phyloP scores from a whole-genome alignment of 495 filamentous ascomycete species.

The Penicillium daleae region DNA sequence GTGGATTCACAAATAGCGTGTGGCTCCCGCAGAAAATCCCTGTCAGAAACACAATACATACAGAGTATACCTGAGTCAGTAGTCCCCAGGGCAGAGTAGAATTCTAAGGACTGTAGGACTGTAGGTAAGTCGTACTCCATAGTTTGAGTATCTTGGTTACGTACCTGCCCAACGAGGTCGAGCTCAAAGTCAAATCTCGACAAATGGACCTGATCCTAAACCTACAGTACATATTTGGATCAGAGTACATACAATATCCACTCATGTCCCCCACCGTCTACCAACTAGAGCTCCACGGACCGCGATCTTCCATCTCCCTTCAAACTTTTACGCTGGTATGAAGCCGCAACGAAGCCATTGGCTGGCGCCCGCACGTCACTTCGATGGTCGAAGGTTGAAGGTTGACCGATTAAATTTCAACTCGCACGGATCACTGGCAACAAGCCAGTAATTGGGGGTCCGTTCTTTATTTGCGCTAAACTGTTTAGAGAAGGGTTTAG shows the following conservation, averaged over 20 bases:
- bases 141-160: not conserved
- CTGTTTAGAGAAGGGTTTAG: not conserved
- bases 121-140: too few relatives aligned
- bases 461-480: conserved; percentile 4
- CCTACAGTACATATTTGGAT: too few relatives aligned
- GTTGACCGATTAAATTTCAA: not conserved
- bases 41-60: not conserved
- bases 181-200: not conserved
- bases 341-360: conserved; percentile 7
- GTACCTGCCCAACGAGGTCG: not conserved
- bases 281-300: too few relatives aligned
- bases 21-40: not conserved
- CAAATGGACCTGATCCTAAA: not conserved
- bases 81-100: too few relatives aligned
- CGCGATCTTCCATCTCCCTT: not conserved
- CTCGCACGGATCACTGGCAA: not conserved
- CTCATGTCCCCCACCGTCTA: not conserved
- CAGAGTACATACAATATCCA: not conserved
- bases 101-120: too few relatives aligned
- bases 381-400: too few relatives aligned
- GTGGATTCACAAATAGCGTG: not conserved
- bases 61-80: too few relatives aligned
- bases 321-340: not conserved
- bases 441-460: not conserved
- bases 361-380: conserved; percentile 10